Evolutionary conservation across 345 rosid species (phyloP).

Genomic region (Punica granatum): DNA sequence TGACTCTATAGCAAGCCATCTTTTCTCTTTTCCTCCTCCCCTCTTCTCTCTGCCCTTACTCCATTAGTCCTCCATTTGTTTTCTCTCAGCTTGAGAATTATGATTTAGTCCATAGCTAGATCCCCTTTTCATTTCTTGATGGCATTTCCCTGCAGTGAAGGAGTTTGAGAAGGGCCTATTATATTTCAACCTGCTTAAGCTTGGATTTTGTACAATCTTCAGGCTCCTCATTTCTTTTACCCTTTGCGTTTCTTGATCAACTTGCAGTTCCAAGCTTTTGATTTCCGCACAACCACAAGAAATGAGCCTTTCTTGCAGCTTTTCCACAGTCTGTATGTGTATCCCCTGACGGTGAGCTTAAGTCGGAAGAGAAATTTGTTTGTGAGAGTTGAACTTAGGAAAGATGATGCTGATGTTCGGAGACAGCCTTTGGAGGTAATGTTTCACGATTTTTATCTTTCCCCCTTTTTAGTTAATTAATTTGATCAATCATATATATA

Average conservation of each 20-base stretch:
- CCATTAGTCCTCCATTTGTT: background rate
- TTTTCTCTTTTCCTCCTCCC: background rate
- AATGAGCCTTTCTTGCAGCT: conserved; percentile 97
- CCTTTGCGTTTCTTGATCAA: conserved; percentile 7
- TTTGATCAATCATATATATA: background rate
- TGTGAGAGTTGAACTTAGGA: conserved; percentile 81
- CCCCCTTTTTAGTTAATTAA: background rate
- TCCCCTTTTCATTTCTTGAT: background rate
- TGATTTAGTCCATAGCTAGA: background rate
- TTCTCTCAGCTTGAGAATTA: background rate
- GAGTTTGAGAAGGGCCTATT: background rate
- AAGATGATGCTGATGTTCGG: conserved; percentile 86
- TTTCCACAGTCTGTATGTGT: conserved; percentile 89
- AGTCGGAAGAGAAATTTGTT: conserved; percentile 92
- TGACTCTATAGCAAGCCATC: background rate
- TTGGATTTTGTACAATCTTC: background rate
- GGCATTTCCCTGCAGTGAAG: background rate
- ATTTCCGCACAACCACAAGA: conserved; percentile 85
- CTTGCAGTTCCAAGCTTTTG: conserved; percentile 83
- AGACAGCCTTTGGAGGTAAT: conserved; percentile 90
- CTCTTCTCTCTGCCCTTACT: background rate
- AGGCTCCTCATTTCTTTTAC: background rate
- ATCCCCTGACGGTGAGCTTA: conserved; percentile 77
- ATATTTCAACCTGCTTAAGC: background rate
- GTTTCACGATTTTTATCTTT: background rate